phyloP scores from a whole-genome alignment of 2,329 filamentous ascomycete genomes.

The Nigrograna mackinnonii region DNA sequence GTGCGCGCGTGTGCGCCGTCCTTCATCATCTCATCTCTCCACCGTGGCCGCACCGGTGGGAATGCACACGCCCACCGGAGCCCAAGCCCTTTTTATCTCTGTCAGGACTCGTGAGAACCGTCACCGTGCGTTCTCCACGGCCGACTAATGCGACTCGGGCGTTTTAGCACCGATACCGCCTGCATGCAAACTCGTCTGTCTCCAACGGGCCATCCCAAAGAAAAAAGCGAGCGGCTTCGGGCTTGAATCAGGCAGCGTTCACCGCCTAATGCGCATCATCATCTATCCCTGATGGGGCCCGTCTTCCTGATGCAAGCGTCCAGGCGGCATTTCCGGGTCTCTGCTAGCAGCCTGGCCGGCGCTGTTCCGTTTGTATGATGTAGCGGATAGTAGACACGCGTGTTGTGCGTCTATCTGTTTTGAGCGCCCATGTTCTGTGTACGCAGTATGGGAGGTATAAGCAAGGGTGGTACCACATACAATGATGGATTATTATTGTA shows the following conservation, averaged over 20 bases:
- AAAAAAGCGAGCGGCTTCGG: slow-evolving; percentile 22
- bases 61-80: too few species aligned
- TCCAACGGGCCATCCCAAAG: slow-evolving; percentile 25
- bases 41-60: slow-evolving; percentile 13
- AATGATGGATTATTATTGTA: too few species aligned
- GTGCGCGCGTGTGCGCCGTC: slow-evolving; percentile 19
- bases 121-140: slow-evolving; percentile 39
- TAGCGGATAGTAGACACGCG: too few species aligned
- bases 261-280: slow-evolving; percentile 41
- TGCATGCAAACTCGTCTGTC: slow-evolving; percentile 31
- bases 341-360: slow-evolving; percentile 3
- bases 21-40: slow-evolving; percentile 22
- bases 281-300: slow-evolving; percentile 17
- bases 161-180: slow-evolving; percentile 30
- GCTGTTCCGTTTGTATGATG: too few species aligned
- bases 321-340: slow-evolving; percentile 18
- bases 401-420: too few species aligned
- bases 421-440: too few species aligned
- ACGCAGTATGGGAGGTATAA: too few species aligned
- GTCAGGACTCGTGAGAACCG: slow-evolving; percentile 31
- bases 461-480: too few species aligned
- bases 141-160: slow-evolving; percentile 39
- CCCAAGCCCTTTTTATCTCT: slow-evolving; percentile 28
- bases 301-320: slow-evolving; percentile 26
- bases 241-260: slow-evolving; percentile 32